These are phyloP conservation scores for Hibiscus mutabilis DNA, from an alignment of 345 rosid genomes.

Conservation along the genomic window DNA sequence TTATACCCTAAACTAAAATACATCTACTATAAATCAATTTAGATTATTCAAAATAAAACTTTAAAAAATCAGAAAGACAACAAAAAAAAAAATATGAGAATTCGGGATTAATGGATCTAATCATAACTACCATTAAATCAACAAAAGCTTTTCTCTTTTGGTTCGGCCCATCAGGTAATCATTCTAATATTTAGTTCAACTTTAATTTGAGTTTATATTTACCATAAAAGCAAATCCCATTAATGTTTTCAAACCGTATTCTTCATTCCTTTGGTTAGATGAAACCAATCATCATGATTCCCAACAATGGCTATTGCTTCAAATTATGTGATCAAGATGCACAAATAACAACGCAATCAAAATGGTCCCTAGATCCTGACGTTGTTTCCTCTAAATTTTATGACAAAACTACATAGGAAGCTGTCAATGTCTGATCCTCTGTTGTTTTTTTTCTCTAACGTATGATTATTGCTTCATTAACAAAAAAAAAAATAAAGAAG, in stretches of 20 bases:
- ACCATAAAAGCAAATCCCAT: neutral
- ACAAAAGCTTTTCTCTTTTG: neutral
- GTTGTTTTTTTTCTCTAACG: neutral
- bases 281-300: neutral
- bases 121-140: neutral
- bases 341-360: neutral
- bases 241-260: too few relatives aligned
- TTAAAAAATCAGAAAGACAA: too few relatives aligned
- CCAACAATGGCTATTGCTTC: neutral
- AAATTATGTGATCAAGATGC: neutral
- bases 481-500: neutral
- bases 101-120: neutral
- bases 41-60: too few relatives aligned
- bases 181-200: neutral
- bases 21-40: too few relatives aligned
- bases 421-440: constrained; percentile 1
- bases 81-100: neutral
- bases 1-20: too few relatives aligned
- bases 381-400: neutral
- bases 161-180: constrained; percentile 5
- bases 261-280: too few relatives aligned
- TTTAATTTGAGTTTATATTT: neutral
- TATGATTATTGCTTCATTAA: neutral
- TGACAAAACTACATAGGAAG: neutral
- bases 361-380: neutral